These are phyloP conservation scores for Bassia scoparia DNA, from an alignment of 148 eudicot genomes.

Conservation along the genomic window DNA sequence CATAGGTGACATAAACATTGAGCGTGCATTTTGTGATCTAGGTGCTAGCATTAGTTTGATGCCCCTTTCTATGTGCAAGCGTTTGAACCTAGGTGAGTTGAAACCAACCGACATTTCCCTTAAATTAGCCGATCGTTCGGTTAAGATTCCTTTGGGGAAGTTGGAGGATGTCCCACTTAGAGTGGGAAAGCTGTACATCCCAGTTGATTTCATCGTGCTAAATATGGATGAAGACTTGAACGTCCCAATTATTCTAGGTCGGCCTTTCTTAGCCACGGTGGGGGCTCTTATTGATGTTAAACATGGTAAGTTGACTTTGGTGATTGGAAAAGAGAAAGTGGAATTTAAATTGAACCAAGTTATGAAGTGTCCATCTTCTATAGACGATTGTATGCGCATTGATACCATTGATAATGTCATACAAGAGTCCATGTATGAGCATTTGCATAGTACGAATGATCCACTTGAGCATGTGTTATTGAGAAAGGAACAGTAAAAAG, in stretches of 20 bases:
- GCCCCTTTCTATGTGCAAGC: not conserved
- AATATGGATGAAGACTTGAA: not conserved
- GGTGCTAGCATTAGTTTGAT: not conserved
- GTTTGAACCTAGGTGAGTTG: not conserved
- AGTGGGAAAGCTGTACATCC: not conserved
- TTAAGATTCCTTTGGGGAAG: not conserved
- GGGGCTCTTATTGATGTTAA: not conserved
- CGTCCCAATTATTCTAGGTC: too few relatives aligned
- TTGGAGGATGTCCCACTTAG: not conserved
- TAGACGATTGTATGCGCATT: not conserved
- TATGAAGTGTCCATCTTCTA: not conserved
- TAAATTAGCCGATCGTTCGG: not conserved
- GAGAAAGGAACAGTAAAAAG: not conserved
- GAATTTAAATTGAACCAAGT: not conserved
- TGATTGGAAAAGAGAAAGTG: not conserved
- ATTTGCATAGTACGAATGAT: not conserved
- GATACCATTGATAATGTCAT: not conserved
- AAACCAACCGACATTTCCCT: not conserved
- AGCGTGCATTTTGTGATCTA: not conserved
- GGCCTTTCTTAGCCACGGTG: conserved; percentile 2
- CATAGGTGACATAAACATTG: not conserved
- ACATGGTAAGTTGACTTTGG: not conserved
- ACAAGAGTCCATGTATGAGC: not conserved
- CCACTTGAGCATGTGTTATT: not conserved
- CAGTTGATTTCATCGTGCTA: not conserved